Conservation (phyloP, 2,329 filamentous ascomycete species). For the Emergomyces pasteurianus region DNA sequence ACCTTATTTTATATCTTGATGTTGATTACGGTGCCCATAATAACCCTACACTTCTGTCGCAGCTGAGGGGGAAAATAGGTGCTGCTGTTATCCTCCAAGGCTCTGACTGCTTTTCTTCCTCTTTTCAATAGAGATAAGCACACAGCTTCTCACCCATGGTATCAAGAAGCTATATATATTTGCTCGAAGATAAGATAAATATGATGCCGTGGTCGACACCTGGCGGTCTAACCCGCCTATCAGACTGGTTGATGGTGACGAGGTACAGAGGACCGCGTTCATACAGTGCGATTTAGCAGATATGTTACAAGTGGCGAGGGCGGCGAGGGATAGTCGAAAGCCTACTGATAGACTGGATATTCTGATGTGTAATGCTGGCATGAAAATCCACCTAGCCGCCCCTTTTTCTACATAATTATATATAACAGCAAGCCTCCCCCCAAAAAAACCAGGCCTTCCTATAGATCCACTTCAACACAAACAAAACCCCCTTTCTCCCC, state of each 20-base stretch:
- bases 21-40: not conserved
- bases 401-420: too few species aligned
- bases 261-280: slow-evolving; percentile 14
- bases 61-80: too few species aligned
- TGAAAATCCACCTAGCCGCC: not conserved
- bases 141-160: slow-evolving; percentile 20
- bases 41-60: not conserved
- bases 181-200: slow-evolving; percentile 17
- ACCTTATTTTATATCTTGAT: not conserved
- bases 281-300: slow-evolving; percentile 22
- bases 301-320: slow-evolving; percentile 14
- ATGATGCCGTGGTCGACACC: slow-evolving; percentile 13
- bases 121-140: slow-evolving; percentile 16
- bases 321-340: slow-evolving; percentile 13
- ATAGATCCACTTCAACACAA: slow-evolving; percentile 11
- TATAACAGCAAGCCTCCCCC: not conserved
- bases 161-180: slow-evolving; percentile 20
- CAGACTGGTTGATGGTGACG: slow-evolving; percentile 7
- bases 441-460: slow-evolving; percentile 10
- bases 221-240: slow-evolving; percentile 14
- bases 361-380: slow-evolving; percentile 23
- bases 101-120: not conserved
- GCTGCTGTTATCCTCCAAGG: not conserved
- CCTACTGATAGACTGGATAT: slow-evolving; percentile 19
- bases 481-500: slow-evolving; percentile 12